Conservation (phyloP, 2,329 filamentous ascomycete species). For the Diaporthe australafricana region DNA sequence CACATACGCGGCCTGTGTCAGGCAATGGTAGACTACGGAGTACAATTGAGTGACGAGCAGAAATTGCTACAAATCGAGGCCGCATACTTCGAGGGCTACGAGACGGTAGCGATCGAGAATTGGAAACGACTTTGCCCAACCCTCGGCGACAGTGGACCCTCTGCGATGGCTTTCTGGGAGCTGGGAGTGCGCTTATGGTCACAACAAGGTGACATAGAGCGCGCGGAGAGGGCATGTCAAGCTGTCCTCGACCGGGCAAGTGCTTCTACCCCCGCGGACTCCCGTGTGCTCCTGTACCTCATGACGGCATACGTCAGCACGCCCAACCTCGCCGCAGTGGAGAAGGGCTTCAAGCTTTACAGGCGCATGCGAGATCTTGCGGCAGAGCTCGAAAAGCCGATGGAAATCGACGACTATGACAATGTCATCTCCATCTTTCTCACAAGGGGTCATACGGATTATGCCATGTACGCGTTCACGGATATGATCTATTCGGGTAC, state of each 20-base stretch:
- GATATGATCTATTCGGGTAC: conserved; percentile 84
- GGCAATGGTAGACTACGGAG: conserved; percentile 73
- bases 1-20: conserved; percentile 72
- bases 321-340: conserved; percentile 53
- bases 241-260: conserved; percentile 57
- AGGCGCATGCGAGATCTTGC: conserved; percentile 67
- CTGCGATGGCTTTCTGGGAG: conserved; percentile 63
- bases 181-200: conserved; percentile 75
- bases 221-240: conserved; percentile 67
- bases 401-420: conserved; percentile 83
- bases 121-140: conserved; percentile 70
- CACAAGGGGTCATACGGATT: conserved; percentile 70
- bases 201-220: conserved; percentile 65
- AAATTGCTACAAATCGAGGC: conserved; percentile 77
- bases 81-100: conserved; percentile 71
- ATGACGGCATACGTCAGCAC: conserved; percentile 74
- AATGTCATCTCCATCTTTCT: conserved; percentile 78
- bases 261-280: conserved; percentile 56
- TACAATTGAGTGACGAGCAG: conserved; percentile 66
- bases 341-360: conserved; percentile 76
- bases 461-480: conserved; percentile 81
- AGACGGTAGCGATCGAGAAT: conserved; percentile 68
- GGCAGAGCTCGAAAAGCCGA: conserved; percentile 47
- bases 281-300: conserved; percentile 73
- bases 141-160: conserved; percentile 49